These are phyloP conservation scores for Penicillium concentricum DNA, from an alignment of 2,329 filamentous ascomycete genomes.

Conservation along the genomic window DNA sequence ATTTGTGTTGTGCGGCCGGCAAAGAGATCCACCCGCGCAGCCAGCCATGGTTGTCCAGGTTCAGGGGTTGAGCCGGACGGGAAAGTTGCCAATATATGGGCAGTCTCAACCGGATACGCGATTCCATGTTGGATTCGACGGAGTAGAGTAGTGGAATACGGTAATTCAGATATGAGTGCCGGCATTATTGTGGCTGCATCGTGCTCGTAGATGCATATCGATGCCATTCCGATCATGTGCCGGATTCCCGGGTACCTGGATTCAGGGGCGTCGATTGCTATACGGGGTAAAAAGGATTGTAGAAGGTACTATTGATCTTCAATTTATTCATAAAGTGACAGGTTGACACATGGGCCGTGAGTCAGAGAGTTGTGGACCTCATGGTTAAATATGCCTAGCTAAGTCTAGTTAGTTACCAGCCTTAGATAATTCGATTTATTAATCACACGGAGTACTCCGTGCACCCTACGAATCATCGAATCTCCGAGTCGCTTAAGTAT, in stretches of 20 bases:
- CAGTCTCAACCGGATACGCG: slow-evolving; percentile 32
- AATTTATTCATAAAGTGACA: neutral
- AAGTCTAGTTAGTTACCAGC: neutral
- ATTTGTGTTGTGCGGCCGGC: slow-evolving; percentile 43
- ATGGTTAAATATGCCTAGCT: neutral
- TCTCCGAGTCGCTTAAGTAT: slow-evolving; percentile 10
- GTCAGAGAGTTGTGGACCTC: neutral
- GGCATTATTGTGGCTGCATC: slow-evolving; percentile 23
- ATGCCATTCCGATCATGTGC: neutral
- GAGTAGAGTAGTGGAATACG: slow-evolving; percentile 38
- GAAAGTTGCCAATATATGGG: slow-evolving; percentile 36
- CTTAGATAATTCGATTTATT: neutral
- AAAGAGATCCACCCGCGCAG: slow-evolving; percentile 42
- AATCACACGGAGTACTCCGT: neutral
- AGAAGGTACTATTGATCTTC: neutral
- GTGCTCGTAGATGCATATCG: slow-evolving; percentile 20
- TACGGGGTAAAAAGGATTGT: neutral
- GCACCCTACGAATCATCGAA: too few species aligned
- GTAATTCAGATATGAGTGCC: slow-evolving; percentile 35
- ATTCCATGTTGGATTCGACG: slow-evolving; percentile 41
- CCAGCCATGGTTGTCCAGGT: slow-evolving; percentile 37
- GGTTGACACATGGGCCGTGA: neutral
- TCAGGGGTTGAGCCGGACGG: slow-evolving; percentile 17
- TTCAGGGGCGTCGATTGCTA: neutral
- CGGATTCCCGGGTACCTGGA: slow-evolving; percentile 3